phyloP scores from a whole-genome alignment of 345 rosid species.

The Streptanthus diversifolius region DNA sequence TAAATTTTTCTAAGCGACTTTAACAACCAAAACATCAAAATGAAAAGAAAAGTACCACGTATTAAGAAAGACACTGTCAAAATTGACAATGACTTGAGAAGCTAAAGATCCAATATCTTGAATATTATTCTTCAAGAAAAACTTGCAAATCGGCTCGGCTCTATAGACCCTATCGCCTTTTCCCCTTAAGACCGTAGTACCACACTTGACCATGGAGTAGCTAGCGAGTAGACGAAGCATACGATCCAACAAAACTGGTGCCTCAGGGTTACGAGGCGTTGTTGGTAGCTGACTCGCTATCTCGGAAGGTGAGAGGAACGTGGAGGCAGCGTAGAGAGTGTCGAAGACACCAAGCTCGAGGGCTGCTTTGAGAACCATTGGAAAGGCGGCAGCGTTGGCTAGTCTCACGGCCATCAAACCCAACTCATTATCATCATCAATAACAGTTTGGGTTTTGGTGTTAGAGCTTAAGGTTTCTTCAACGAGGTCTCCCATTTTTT shows the following conservation, averaged over 20 bases:
- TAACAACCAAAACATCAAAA: background rate
- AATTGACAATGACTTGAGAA: slow-evolving; percentile 37
- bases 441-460: background rate
- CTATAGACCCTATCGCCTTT: slow-evolving; percentile 35
- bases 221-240: slow-evolving; percentile 47
- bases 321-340: slow-evolving; percentile 27
- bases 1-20: background rate
- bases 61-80: slow-evolving; percentile 38
- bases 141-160: slow-evolving; percentile 40
- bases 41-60: slow-evolving; percentile 31
- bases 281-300: slow-evolving; percentile 38
- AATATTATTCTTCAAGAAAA: slow-evolving; percentile 29
- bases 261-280: slow-evolving; percentile 36
- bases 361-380: slow-evolving; percentile 45
- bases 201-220: slow-evolving; percentile 35
- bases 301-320: slow-evolving; percentile 40
- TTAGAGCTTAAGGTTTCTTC: slow-evolving; percentile 13
- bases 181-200: background rate
- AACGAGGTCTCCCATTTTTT: background rate
- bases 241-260: slow-evolving; percentile 40
- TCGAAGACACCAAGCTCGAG: slow-evolving; percentile 45
- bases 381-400: slow-evolving; percentile 31
- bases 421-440: background rate
- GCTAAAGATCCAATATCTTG: slow-evolving; percentile 38
- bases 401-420: slow-evolving; percentile 33